Evolutionary conservation across 2,329 filamentous ascomycete species (phyloP).

Genomic region (Coniella lustricola): DNA sequence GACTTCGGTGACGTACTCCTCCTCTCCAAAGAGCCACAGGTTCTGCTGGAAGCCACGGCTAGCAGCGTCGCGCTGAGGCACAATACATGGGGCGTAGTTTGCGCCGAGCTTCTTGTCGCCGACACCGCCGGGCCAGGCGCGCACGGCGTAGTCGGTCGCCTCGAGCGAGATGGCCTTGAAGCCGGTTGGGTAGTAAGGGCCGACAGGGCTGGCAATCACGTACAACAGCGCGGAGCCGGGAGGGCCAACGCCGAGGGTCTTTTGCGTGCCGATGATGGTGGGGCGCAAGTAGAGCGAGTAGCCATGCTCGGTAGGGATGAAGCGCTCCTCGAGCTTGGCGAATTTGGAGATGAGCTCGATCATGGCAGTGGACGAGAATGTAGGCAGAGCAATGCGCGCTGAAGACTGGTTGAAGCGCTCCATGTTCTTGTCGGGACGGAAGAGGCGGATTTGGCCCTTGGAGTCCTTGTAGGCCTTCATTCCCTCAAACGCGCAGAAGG

Average conservation of each 20-base stretch:
- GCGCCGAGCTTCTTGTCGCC: slow-evolving; percentile 98
- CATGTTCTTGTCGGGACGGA: slow-evolving; percentile 97
- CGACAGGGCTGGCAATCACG: slow-evolving; percentile 92
- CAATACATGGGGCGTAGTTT: slow-evolving; percentile 98
- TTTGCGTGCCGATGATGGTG: slow-evolving; percentile 95
- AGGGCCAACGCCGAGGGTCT: slow-evolving; percentile 85
- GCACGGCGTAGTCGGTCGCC: slow-evolving; percentile 92
- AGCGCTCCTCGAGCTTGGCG: slow-evolving; percentile 73
- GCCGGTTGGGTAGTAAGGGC: slow-evolving; percentile 95
- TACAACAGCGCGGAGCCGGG: slow-evolving; percentile 88
- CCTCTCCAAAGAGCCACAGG: slow-evolving; percentile 92
- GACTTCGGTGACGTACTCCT: slow-evolving; percentile 94
- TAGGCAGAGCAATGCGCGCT: slow-evolving; percentile 86
- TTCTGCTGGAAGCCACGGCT: slow-evolving; percentile 95
- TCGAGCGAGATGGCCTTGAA: slow-evolving; percentile 97
- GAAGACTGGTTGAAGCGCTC: slow-evolving; percentile 84
- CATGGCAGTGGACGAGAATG: slow-evolving; percentile 66
- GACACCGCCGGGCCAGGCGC: slow-evolving; percentile 95
- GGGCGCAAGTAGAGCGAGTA: slow-evolving; percentile 95
- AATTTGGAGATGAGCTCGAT: slow-evolving; percentile 78
- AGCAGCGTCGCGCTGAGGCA: slow-evolving; percentile 90
- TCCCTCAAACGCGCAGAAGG: slow-evolving; percentile 95
- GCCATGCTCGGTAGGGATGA: slow-evolving; percentile 79
- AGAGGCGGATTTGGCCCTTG: slow-evolving; percentile 71
- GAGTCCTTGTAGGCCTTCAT: slow-evolving; percentile 98